Base-by-base conservation (phyloP, 192 early-diverging fungal genomes). In the Coemansia sp. region DNA sequence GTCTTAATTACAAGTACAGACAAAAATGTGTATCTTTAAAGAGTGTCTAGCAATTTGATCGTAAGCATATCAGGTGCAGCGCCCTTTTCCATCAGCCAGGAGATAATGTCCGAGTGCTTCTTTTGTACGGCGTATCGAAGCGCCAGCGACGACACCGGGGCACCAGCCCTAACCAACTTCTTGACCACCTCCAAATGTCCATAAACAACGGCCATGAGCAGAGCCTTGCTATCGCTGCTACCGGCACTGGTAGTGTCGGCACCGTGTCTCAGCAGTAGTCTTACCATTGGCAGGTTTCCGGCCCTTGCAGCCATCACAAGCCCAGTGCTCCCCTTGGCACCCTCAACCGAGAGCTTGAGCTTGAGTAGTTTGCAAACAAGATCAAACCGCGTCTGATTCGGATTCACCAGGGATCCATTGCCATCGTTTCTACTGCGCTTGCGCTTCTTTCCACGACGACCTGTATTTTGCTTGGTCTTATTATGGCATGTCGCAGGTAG, bases 121-220 rank as follows among this genome's bases (percentile, higher is more conserved):
- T 81, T 81, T 48, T 81, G 79, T 31, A 81, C 79, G 1, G 79
- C 79, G 53, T 81, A 81, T 8, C 79, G 58, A 39, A 81, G 65
- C 2, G 74, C 79, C 58, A 75, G 29, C 48, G 79, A 71, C 48
- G 56, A 70, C 12, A 76, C 43, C 7, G 67, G 74, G 2, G 79
- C 79, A 15, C 79, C 79, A 4, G 79, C 55, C 58, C 67, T 76
- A 42, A 76, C 79, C 34, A 81, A 40, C 13, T 70, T 56, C 67
- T 75, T 81, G 25, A 57, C 72, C 0, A 81, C 60, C 13, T 61
- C 70, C 28, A 76, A 51, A 20, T 81, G 79, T 0, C 79, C 79
- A 40, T 74, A 68, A 21, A 76, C 74, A 3, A 81, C 70, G 0
- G 79, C 79, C 79, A 81, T 49, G 20, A 76, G 56, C 52, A 81